Evolutionary conservation across 768 basidiomycete species (phyloP), one percentile per base, ranked within the genome.

Genomic region (Gautieria morchelliformis): DNA sequence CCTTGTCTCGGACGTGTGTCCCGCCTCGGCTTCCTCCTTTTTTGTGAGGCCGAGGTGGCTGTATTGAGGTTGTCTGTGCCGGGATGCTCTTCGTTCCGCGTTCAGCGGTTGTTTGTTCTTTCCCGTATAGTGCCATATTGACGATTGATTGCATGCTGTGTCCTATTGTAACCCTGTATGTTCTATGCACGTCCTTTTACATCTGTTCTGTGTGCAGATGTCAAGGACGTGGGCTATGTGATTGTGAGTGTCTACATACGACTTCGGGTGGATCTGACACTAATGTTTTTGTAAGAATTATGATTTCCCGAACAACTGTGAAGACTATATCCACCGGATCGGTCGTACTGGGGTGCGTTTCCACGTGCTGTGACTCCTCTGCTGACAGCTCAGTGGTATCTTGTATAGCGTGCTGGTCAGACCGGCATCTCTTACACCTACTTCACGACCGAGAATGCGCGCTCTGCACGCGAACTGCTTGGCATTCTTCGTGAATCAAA

Each of bases 251-350:
- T 58, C 60, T 57, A 53, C 46, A 6, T 50, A 35, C 20, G n/a
- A 49, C 39, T 17, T 52, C 51, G 61, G 9, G 40, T 44, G 52
- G 12, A 0, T 47, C 61, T 41, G 60, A 50, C 33, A 42, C 41
- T 3, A 24, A 56, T 39, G 53, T 64, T 55, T 37, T n/a, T 45
- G 52, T 3, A 63, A 94, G 93, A 93, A 93, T 73, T 94, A 90
- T 69, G 94, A 97, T 70, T 96, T 98, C 77, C 93, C 94, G 1
- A 96, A 96, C 74, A 94, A 95, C 68, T 91, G 89, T 66, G 93
- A 95, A 75, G 94, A 96, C 72, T 98, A 98, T 72, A 93, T 97
- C 60, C 95, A 99, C 74, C 92, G 95, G 64, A 99, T 99, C 66
- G 96, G 95, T 62, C 93, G 95, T 70, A 96, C 95, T 62, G 94